Evolutionary conservation across 805 yeast species (phyloP).

Genomic region (Starmera pachycereana): DNA sequence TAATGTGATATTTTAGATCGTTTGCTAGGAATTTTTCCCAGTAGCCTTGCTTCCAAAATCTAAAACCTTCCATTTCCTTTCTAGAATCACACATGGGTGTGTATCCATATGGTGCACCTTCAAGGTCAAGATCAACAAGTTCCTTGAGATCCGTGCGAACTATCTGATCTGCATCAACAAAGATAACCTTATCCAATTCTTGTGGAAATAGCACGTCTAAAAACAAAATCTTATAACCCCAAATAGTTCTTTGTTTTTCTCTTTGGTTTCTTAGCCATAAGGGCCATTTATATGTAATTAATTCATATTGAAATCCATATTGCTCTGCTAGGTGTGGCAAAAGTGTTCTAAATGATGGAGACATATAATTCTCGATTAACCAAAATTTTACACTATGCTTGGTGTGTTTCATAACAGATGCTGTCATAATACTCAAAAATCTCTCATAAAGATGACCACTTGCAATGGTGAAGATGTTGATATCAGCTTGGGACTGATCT

Average conservation of each 20-base stretch:
- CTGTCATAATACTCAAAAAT: conserved; percentile 67
- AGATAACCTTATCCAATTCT: conserved; percentile 61
- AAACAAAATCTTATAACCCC: conserved; percentile 85
- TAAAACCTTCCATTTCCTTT: conserved; percentile 67
- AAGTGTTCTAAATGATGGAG: conserved; percentile 53
- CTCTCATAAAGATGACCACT: conserved; percentile 76
- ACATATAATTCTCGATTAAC: conserved; percentile 75
- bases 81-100: conserved; percentile 83
- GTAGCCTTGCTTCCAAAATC: conserved; percentile 92
- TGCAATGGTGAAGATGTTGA: conserved; percentile 75
- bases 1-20: conserved; percentile 54
- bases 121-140: conserved; percentile 53
- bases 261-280: conserved; percentile 73
- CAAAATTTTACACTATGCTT: conserved; percentile 67
- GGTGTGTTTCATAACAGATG: conserved; percentile 60
- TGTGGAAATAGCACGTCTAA: conserved; percentile 83
- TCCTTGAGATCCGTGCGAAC: conserved; percentile 68
- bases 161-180: conserved; percentile 81
- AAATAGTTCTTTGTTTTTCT: conserved; percentile 67
- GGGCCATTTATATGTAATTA: conserved; percentile 91
- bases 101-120: conserved; percentile 80
- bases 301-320: conserved; percentile 59
- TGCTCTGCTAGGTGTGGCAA: conserved; percentile 49
- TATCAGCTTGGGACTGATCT: conserved; percentile 36
- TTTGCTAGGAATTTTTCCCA: conserved; percentile 61